These are phyloP conservation scores for Cladosporium sp. DNA, from an alignment of 2,329 filamentous ascomycete species.

Conservation along the genomic window DNA sequence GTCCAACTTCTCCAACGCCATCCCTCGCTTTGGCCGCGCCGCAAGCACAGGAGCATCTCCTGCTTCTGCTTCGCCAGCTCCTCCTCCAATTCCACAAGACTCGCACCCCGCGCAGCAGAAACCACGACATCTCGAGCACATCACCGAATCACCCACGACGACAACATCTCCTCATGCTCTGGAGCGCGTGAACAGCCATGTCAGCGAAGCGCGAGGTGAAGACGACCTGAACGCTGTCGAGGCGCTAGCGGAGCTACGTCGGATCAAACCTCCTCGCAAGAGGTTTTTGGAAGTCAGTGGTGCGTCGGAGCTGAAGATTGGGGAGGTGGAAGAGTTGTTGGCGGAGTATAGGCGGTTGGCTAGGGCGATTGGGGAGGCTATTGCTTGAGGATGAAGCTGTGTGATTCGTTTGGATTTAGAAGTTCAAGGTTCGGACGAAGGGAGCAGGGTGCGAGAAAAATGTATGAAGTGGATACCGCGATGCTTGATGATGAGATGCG, in stretches of 20 bases:
- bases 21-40: constrained; percentile 32
- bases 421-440: neutral
- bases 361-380: constrained; percentile 44
- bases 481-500: neutral
- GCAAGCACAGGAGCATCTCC: constrained; percentile 21
- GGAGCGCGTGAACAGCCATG: neutral
- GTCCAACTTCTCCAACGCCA: constrained; percentile 26
- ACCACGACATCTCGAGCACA: constrained; percentile 31
- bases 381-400: constrained; percentile 27
- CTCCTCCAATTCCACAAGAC: neutral
- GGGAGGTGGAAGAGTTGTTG: constrained; percentile 49
- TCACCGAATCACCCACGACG: constrained; percentile 29
- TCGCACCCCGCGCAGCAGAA: constrained; percentile 22
- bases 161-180: constrained; percentile 17
- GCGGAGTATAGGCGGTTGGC: constrained; percentile 43
- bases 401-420: neutral
- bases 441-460: neutral
- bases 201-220: neutral
- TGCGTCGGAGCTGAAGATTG: constrained; percentile 47
- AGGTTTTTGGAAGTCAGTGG: constrained; percentile 49
- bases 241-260: constrained; percentile 46
- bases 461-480: neutral
- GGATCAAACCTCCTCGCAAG: constrained; percentile 48
- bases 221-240: constrained; percentile 43
- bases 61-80: neutral